phyloP scores from a whole-genome alignment of 2,329 filamentous ascomycete genomes.

The Pleurostoma richardsiae region DNA sequence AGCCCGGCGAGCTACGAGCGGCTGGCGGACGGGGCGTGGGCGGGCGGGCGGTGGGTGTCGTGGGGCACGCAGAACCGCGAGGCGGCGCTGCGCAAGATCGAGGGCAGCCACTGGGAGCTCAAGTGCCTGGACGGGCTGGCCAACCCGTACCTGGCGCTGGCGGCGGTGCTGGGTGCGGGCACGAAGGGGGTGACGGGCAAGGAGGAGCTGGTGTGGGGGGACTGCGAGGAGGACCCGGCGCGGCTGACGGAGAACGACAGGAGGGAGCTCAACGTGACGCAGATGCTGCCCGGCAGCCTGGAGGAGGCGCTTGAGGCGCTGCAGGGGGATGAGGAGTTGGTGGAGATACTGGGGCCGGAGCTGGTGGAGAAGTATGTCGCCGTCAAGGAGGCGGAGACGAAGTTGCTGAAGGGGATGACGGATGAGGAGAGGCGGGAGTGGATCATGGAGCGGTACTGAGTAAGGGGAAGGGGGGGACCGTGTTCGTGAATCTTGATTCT shows the following conservation, averaged over 20 bases:
- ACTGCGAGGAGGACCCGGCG: conserved; percentile 52
- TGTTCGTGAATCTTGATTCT: no score
- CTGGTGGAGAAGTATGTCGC: conserved; percentile 51
- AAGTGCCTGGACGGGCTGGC: conserved; percentile 74
- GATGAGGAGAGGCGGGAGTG: conserved; percentile 45
- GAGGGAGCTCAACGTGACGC: conserved; percentile 43
- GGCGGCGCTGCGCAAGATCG: conserved; percentile 64
- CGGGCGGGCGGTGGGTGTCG: conserved; percentile 70
- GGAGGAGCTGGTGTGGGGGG: conserved; percentile 39
- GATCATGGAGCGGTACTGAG: conserved; percentile 61
- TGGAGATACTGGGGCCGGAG: conserved; percentile 36
- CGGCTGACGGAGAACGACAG: conserved; percentile 40
- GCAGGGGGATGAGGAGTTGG: conserved; percentile 39
- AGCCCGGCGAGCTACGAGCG: conserved; percentile 65
- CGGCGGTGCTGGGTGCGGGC: conserved; percentile 57
- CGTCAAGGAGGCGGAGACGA: conserved; percentile 55
- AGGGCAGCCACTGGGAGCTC: conserved; percentile 68
- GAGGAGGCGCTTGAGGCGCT: conserved; percentile 50
- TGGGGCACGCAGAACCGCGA: conserved; percentile 84
- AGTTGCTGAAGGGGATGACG: conserved; percentile 42
- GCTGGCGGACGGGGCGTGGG: conserved; percentile 65
- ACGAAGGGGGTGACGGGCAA: conserved; percentile 44
- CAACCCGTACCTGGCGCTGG: conserved; percentile 69
- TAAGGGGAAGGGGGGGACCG: background rate
- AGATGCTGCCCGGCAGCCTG: conserved; percentile 49